A percentile compares a stretch with the other conserved stretches of the same genome.
phyloP scores from a whole-genome alignment of 306 rosid species.

The Dalbergia cochinchinensis region DNA sequence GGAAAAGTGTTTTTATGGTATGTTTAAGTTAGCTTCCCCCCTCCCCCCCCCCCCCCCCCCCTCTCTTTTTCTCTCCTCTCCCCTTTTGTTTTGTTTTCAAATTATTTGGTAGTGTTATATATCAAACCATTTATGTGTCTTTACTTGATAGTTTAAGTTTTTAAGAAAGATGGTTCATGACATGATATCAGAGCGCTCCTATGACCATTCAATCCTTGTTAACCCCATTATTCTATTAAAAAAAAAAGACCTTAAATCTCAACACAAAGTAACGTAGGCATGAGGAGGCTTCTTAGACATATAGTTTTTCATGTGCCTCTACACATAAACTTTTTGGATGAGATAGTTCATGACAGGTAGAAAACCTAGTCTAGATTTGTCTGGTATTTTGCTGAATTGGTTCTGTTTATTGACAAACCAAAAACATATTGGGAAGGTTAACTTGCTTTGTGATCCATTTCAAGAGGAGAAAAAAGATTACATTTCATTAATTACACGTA shows the following conservation, averaged over 20 bases:
- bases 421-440: slow-evolving; percentile 1
- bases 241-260: not conserved
- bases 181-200: not conserved
- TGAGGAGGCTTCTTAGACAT: not conserved
- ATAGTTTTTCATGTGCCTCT: not conserved
- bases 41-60: not conserved
- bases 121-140: not conserved
- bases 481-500: not conserved
- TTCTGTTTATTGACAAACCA: slow-evolving; percentile 25
- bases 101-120: not conserved
- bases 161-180: not conserved
- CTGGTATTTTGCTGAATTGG: slow-evolving; percentile 24
- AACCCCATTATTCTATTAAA: not conserved
- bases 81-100: slow-evolving; percentile 8
- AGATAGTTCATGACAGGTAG: not conserved
- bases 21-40: slow-evolving; percentile 31
- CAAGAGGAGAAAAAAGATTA: too few species aligned
- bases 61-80: not conserved
- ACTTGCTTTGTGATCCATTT: slow-evolving; percentile 33
- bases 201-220: not conserved
- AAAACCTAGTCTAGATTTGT: slow-evolving; percentile 32
- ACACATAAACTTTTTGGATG: not conserved
- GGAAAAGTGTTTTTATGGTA: slow-evolving; percentile 99
- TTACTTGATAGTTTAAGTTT: not conserved
- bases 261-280: not conserved